Base-by-base conservation (phyloP, 139 green algal genomes). In the Picochlorum sp. region DNA sequence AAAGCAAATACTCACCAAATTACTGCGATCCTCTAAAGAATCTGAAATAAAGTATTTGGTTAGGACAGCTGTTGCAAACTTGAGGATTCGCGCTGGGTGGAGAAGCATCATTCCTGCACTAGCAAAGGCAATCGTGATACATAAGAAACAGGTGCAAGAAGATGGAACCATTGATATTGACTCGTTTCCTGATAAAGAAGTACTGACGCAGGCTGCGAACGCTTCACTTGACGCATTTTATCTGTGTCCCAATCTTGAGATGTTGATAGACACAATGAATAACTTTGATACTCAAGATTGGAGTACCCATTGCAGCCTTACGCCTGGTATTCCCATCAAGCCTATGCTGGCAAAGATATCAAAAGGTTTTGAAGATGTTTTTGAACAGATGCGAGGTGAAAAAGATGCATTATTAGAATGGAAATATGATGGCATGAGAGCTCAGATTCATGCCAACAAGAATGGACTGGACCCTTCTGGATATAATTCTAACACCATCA, bases 351-450 rank as follows among this genome's bases (percentile, higher is more conserved):
- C 89, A n/a, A 65, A 61, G 12, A 79, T 85, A 30, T 74, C 67
- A 22, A 61, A 65, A 26, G 84, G 86, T 25, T 67, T 84, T 7
- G 41, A 47, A 16, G 76, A 89, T 33, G 84, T 72, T 12, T 20
- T 89, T 4, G 55, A 66, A 36, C 66, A 81, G 63, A 70, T 89
- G 31, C 50, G 50, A 37, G 59, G 57, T 7, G 45, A 36, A 18
- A 24, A 53, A 35, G 1, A 71, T 13, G 73, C 84, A 44, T 66
- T 84, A 29, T 72, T 77, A 4, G 85, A 95, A 72, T 86, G 76
- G 70, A 95, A 95, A 75, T 96, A 95, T 62, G 89, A 97, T 49
- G 89, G 89, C 1, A 57, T 80, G 72, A 58, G 89, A 0, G 80
- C 84, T 13, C 89, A 96, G 75, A 87, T 96, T 7, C 89, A 96